phyloP scores from a whole-genome alignment of 495 filamentous ascomycete species.

The Trichoderma reesei region DNA sequence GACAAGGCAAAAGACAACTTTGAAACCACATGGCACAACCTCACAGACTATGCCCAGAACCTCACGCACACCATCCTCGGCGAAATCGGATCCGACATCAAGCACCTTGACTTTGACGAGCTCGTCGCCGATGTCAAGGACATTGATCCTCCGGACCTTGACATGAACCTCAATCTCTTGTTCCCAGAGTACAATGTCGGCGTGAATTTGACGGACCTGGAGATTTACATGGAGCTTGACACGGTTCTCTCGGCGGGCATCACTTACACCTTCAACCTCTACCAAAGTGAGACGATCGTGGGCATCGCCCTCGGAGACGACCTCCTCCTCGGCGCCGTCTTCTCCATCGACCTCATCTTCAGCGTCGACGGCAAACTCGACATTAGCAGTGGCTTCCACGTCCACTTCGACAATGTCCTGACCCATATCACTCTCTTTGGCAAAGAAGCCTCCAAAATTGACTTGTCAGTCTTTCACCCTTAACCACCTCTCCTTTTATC shows the following conservation, averaged over 20 bases:
- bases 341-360: conserved; percentile 1
- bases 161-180: conserved; percentile 27
- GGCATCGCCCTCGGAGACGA: conserved; percentile 31
- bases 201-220: conserved; percentile 22
- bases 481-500: background rate
- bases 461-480: conserved; percentile 27
- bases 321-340: conserved; percentile 14
- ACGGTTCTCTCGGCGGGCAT: conserved; percentile 31
- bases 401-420: conserved; percentile 39
- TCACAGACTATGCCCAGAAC: conserved; percentile 20
- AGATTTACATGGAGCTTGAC: conserved; percentile 43
- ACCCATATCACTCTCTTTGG: conserved; percentile 33
- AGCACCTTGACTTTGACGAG: conserved; percentile 4
- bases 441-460: conserved; percentile 33
- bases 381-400: conserved; percentile 43
- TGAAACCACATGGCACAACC: conserved; percentile 3
- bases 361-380: conserved; percentile 18
- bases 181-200: conserved; percentile 39
- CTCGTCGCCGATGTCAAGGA: conserved; percentile 17
- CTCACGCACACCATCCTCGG: conserved; percentile 19
- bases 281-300: conserved; percentile 31
- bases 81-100: conserved; percentile 19
- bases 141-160: conserved; percentile 28
- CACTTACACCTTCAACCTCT: conserved; percentile 42
- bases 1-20: conserved; percentile 23